Conservation (phyloP, 1,284 basidiomycete species). For the Austroboletus niveus region DNA sequence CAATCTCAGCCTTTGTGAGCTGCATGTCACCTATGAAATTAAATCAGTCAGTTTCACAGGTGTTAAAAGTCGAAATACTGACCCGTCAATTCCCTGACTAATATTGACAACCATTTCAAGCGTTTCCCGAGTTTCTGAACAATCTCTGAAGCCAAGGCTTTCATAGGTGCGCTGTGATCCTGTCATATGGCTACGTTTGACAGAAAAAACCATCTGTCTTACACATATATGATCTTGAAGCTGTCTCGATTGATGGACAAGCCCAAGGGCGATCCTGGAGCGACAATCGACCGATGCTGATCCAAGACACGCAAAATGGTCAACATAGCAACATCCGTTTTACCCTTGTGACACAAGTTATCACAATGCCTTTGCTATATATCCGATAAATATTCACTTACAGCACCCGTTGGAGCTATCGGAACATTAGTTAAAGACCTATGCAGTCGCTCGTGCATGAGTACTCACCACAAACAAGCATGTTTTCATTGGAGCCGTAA, state of each 20-base stretch:
- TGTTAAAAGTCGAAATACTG: neutral
- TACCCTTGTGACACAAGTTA: slow-evolving; percentile 63
- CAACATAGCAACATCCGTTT: slow-evolving; percentile 99
- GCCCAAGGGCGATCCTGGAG: slow-evolving; percentile 39
- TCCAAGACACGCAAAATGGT: slow-evolving; percentile 86
- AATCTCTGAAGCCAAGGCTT: slow-evolving; percentile 95
- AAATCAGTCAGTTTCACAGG: neutral
- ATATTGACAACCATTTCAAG: slow-evolving; percentile 86
- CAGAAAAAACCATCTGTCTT: slow-evolving; percentile 23
- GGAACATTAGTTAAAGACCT: slow-evolving; percentile 7
- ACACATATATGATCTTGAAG: slow-evolving; percentile 99
- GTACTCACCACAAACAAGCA: slow-evolving; percentile 89
- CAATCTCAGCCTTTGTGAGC: slow-evolving; percentile 91
- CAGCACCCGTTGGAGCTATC: slow-evolving; percentile 91
- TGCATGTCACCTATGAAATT: slow-evolving; percentile 88
- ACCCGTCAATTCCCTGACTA: slow-evolving; percentile 92
- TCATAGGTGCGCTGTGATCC: slow-evolving; percentile 86
- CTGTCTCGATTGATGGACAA: slow-evolving; percentile 65
- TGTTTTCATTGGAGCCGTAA: slow-evolving; percentile 93
- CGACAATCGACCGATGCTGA: slow-evolving; percentile 54
- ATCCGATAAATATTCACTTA: slow-evolving; percentile 40
- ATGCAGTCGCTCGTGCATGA: slow-evolving; percentile 1
- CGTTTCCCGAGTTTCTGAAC: slow-evolving; percentile 91
- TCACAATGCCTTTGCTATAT: slow-evolving; percentile 1
- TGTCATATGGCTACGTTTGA: neutral